These are phyloP conservation scores for Leptographium radiaticola DNA, from an alignment of 2,329 filamentous ascomycete species.

Conservation along the genomic window DNA sequence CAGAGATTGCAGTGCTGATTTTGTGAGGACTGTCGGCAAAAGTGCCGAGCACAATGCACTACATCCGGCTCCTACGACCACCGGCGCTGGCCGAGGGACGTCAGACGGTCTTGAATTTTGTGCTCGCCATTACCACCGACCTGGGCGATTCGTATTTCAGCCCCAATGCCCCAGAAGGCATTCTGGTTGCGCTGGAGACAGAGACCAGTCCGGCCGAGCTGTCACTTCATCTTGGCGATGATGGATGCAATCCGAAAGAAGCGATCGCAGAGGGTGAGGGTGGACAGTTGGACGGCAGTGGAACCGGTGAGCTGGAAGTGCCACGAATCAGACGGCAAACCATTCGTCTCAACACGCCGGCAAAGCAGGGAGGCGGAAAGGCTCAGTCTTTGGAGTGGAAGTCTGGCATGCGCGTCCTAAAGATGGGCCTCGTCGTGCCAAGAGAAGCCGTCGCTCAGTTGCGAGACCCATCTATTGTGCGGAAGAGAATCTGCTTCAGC, in stretches of 20 bases:
- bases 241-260: too few species aligned
- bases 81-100: constrained; percentile 22
- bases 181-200: constrained; percentile 20
- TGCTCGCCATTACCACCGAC: constrained; percentile 44
- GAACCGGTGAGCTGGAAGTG: background rate
- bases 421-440: constrained; percentile 19
- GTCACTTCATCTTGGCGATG: too few species aligned
- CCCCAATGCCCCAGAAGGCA: constrained; percentile 29
- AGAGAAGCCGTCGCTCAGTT: background rate
- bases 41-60: constrained; percentile 32
- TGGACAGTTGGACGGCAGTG: background rate
- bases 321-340: background rate
- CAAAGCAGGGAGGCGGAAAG: background rate
- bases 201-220: background rate
- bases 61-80: constrained; percentile 39
- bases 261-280: background rate
- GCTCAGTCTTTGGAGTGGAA: constrained; percentile 15
- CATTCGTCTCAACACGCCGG: background rate
- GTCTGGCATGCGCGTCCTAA: constrained; percentile 22
- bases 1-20: too few species aligned
- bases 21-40: too few species aligned
- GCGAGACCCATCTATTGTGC: background rate
- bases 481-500: constrained; percentile 7
- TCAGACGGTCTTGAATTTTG: constrained; percentile 24
- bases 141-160: constrained; percentile 41